Base-by-base conservation (phyloP, 73 alveolate species). In the Tetrahymena borealis region DNA sequence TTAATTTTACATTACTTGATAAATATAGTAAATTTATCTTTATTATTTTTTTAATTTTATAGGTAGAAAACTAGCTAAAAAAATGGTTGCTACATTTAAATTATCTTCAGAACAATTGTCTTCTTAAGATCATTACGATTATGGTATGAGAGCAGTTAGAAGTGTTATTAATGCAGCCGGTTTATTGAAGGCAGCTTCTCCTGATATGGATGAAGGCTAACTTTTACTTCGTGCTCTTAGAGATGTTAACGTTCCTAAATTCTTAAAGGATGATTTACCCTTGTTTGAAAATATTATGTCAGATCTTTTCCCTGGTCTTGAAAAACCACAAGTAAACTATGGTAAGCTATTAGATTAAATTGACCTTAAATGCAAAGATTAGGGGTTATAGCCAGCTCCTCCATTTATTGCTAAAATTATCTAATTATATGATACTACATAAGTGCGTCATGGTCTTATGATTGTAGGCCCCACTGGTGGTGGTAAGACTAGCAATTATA, bases 281-380 rank as follows among this genome's bases (percentile, higher is more conserved):
- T 97, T 99, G 90, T 99, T 99, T 93, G 99, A 97, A 96, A 97
- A 98, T 95, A 98, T 99, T 95, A 98, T 99, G 94, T 95, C 96
- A 90, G 99, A 99, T 92, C 99, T 99, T 41, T 99, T 99, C 99
- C 99, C 99, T 33, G 99, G 99, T 90, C 98, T 98, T 16, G 99
- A 98, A 85, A 97, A 91, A 96, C 99, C 99, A 7, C 95, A 95
- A 78, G 96, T 94, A 60, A 96, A 98, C 93, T 98, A 97, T 91
- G 99, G 98, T 39, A 97, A 96, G 90, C 95, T 98, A 78, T 94
- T 94, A 92, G 96, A 42, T 33, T 95, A 95, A 78, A 90, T 98
- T 35, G 94, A 94, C 39, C 85, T 38, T 5, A 92, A 97, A 79
- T 98, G 99, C 78, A 95, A 94, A 92, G 96, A 97, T 77, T 93